These are phyloP conservation scores for Neurospora pannonica DNA, from an alignment of 495 filamentous ascomycete species.

Conservation along the genomic window DNA sequence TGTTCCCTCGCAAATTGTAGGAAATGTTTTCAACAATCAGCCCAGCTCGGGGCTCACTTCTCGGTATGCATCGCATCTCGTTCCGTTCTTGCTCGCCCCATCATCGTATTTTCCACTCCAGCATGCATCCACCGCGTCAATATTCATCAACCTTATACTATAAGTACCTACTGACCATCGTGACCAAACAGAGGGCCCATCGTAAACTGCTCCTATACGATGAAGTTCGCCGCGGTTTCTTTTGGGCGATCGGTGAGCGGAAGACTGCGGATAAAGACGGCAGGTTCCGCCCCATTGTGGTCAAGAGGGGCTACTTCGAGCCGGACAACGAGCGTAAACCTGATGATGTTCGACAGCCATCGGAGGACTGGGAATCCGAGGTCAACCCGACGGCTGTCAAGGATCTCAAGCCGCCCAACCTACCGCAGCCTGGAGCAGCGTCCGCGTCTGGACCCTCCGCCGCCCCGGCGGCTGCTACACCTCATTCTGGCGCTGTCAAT, in stretches of 20 bases:
- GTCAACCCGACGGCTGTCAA: background rate
- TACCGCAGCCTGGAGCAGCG: background rate
- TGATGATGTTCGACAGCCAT: background rate
- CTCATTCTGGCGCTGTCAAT: background rate
- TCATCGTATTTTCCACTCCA: background rate
- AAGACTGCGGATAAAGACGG: background rate
- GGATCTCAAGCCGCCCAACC: background rate
- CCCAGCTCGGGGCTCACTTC: constrained; percentile 13
- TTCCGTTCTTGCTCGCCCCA: background rate
- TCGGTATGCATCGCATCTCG: background rate
- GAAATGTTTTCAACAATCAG: constrained; percentile 1
- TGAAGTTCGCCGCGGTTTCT: constrained; percentile 8
- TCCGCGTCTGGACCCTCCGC: background rate
- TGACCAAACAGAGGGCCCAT: constrained; percentile 2
- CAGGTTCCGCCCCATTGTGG: constrained; percentile 7
- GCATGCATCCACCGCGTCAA: background rate
- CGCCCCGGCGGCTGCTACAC: background rate
- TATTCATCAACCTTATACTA: background rate
- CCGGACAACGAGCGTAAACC: background rate
- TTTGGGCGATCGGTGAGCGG: constrained; percentile 7
- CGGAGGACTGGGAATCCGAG: background rate
- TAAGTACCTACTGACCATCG: background rate
- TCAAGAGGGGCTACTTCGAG: constrained; percentile 6
- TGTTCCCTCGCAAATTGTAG: constrained; percentile 13
- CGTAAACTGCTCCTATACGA: constrained; percentile 13